Conservation (phyloP, 1,284 basidiomycete genomes). For the Porodaedalea pini region DNA sequence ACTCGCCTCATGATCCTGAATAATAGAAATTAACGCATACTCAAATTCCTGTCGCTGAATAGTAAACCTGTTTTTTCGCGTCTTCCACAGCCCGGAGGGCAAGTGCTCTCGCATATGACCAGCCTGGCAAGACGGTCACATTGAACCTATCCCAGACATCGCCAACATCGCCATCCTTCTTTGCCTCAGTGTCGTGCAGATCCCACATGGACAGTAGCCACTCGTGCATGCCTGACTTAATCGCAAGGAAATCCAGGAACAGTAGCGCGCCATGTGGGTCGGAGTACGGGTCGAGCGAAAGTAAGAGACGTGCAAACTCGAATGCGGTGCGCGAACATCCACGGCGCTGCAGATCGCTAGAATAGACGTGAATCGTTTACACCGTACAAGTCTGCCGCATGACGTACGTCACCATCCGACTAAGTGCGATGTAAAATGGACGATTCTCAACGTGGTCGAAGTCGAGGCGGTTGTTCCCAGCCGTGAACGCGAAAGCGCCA, state of each 20-base stretch:
- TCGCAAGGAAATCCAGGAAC: conserved; percentile 81
- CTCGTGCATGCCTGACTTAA: conserved; percentile 73
- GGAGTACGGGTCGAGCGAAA: conserved; percentile 74
- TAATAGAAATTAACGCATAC: not conserved
- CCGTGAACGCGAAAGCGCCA: conserved; percentile 78
- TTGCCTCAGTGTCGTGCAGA: conserved; percentile 35
- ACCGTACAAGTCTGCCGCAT: not conserved
- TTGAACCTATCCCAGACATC: conserved; percentile 40
- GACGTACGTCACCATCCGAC: conserved; percentile 71
- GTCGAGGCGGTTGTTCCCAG: conserved; percentile 77
- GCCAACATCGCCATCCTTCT: conserved; percentile 27
- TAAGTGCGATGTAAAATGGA: conserved; percentile 80
- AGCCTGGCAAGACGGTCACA: conserved; percentile 71
- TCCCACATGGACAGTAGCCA: conserved; percentile 77
- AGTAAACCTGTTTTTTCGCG: conserved; percentile 43
- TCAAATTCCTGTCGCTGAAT: not conserved
- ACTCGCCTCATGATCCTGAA: conserved; percentile 52
- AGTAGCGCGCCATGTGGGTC: conserved; percentile 84
- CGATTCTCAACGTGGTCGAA: conserved; percentile 84
- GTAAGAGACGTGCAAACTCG: conserved; percentile 81
- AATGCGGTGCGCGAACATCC: conserved; percentile 87
- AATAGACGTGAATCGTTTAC: not conserved
- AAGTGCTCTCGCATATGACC: conserved; percentile 75
- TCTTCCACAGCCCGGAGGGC: conserved; percentile 61
- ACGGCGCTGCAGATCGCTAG: conserved; percentile 76